Evolutionary conservation across 2,329 filamentous ascomycete species (phyloP).

Genomic region (Monosporascus sp.): DNA sequence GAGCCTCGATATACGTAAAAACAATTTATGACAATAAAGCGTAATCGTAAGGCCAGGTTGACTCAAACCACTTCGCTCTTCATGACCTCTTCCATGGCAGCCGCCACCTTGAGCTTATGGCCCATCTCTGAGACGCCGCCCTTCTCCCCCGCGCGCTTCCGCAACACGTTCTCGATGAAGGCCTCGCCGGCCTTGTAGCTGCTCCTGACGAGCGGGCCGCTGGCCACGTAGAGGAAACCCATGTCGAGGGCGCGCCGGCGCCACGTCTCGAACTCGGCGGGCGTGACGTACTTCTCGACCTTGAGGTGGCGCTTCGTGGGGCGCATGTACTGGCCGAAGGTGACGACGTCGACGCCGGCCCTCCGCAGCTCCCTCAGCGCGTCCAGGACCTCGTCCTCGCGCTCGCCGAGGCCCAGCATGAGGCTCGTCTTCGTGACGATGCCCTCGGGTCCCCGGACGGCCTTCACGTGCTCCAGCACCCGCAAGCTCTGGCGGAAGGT

Average conservation of each 20-base stretch:
- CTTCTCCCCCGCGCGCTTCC: constrained; percentile 62
- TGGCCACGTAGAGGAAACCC: constrained; percentile 96
- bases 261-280: constrained; percentile 89
- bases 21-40: too few relatives aligned
- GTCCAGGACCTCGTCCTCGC: constrained; percentile 77
- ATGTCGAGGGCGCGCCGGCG: constrained; percentile 82
- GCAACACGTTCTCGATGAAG: constrained; percentile 96
- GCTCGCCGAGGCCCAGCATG: constrained; percentile 94
- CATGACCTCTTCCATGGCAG: constrained; percentile 4
- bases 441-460: constrained; percentile 56
- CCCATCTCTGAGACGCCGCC: constrained; percentile 5
- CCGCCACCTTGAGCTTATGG: constrained; percentile 3
- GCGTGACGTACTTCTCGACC: constrained; percentile 91
- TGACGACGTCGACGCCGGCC: constrained; percentile 85
- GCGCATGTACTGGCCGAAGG: constrained; percentile 99
- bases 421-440: constrained; percentile 98
- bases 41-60: too few relatives aligned
- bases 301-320: constrained; percentile 97
- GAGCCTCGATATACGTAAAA: neutral
- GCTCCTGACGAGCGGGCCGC: constrained; percentile 85
- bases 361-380: constrained; percentile 75
- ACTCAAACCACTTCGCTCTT: neutral
- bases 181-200: constrained; percentile 98
- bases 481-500: constrained; percentile 80
- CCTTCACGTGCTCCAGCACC: constrained; percentile 79